Percentiles rank a stretch among this genome's conserved stretches.
These are phyloP conservation scores for Lathyrus sativus DNA, from an alignment of 306 rosid species.

Conservation along the genomic window DNA sequence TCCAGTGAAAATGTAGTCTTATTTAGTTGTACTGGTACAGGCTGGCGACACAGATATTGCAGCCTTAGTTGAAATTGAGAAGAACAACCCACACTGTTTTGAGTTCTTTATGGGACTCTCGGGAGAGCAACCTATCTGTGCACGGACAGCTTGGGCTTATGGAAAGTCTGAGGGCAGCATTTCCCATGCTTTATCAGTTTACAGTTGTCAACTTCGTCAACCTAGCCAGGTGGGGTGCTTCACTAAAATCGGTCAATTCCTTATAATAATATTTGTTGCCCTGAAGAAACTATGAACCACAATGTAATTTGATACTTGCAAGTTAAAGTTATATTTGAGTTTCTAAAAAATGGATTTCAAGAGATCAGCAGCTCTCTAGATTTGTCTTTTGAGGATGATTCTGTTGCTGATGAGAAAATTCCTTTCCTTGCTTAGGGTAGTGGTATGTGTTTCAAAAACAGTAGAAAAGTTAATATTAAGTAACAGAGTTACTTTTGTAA, in stretches of 20 bases:
- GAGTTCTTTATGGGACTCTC: constrained; percentile 99
- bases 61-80: no score
- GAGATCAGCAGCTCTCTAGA: constrained; percentile 93
- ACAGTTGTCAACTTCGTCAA: constrained; percentile 94
- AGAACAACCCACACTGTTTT: constrained; percentile 95
- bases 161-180: constrained; percentile 88
- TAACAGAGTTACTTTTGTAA: constrained; percentile 10
- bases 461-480: constrained; percentile 31
- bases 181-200: constrained; percentile 94
- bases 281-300: constrained; percentile 35
- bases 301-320: constrained; percentile 50
- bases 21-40: no score
- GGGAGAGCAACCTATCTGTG: constrained; percentile 96
- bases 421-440: constrained; percentile 75
- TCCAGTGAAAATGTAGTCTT: no score
- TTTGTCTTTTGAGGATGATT: constrained; percentile 88
- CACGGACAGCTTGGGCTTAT: constrained; percentile 96
- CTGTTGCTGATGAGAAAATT: constrained; percentile 98
- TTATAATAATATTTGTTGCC: constrained; percentile 32
- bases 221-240: constrained; percentile 79
- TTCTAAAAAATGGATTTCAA: no score
- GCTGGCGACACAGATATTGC: no score
- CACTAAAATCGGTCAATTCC: no score
- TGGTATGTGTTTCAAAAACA: constrained; percentile 21
- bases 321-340: constrained; percentile 91